A percentile compares a stretch with the other conserved stretches of the same genome.
These are phyloP conservation scores for Bolboschoenoplectus hybrid DNA, from an alignment of 202 grass and related monocot species.

Conservation along the genomic window DNA sequence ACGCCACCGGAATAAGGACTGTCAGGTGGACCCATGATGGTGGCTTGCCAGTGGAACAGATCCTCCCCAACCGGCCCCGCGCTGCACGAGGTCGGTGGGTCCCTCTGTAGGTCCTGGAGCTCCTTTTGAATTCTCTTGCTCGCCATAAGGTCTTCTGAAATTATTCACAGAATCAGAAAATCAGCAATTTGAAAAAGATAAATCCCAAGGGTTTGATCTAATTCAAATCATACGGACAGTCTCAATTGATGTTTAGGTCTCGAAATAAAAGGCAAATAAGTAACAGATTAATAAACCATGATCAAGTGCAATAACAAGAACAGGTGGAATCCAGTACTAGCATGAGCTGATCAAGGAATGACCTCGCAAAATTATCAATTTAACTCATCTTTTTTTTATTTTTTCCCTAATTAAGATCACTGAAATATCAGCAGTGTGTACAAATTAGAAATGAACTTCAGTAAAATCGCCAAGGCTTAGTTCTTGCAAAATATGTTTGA, in stretches of 20 bases:
- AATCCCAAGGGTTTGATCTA: not conserved
- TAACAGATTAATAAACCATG: conserved; percentile 2
- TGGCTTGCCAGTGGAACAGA: conserved; percentile 52
- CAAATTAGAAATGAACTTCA: not conserved
- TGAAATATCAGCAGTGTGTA: not conserved
- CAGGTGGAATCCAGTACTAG: not conserved
- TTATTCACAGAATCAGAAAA: conserved; percentile 6
- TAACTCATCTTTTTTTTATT: not conserved
- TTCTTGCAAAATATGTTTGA: not conserved
- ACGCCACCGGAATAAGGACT: conserved; percentile 49
- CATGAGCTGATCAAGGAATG: not conserved
- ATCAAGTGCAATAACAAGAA: not conserved
- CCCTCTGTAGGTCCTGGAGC: conserved; percentile 45
- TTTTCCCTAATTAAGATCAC: not conserved
- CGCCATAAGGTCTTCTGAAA: conserved; percentile 35
- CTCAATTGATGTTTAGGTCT: not conserved
- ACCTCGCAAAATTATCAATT: not conserved
- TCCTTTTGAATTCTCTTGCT: conserved; percentile 53
- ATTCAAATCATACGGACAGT: not conserved
- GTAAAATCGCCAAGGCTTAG: not conserved
- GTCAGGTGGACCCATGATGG: conserved; percentile 50
- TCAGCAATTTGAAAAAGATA: not conserved
- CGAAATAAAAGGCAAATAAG: not conserved
- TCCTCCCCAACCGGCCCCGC: conserved; percentile 43
- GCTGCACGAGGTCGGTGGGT: conserved; percentile 45